These are phyloP conservation scores for Blastocystis hominis DNA, from an alignment of 352 stramenopile genomes.

Conservation along the genomic window DNA sequence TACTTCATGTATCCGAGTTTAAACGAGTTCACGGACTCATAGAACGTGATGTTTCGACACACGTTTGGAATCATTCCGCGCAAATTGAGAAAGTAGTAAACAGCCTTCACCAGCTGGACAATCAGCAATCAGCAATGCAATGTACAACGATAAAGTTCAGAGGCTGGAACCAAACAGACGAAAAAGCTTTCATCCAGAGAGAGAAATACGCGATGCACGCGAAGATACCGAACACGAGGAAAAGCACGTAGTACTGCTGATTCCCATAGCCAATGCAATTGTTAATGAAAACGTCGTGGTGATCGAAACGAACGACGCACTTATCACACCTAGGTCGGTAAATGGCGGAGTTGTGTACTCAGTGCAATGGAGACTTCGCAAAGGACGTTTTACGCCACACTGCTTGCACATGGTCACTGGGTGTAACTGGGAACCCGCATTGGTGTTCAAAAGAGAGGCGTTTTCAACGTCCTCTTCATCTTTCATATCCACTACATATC, in stretches of 20 bases:
- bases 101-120: not conserved
- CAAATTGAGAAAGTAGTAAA: not conserved
- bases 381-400: slow-evolving; percentile 27
- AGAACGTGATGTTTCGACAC: not conserved
- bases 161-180: not conserved
- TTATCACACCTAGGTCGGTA: not conserved
- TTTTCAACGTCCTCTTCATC: slow-evolving; percentile 50
- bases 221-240: not conserved
- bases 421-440: not conserved
- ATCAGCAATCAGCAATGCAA: not conserved
- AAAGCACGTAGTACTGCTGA: slow-evolving; percentile 24
- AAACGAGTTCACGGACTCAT: slow-evolving; percentile 8
- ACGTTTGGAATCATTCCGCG: slow-evolving; percentile 21
- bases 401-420: not conserved
- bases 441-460: slow-evolving; percentile 1
- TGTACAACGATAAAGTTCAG: not conserved
- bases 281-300: slow-evolving; percentile 43
- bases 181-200: not conserved
- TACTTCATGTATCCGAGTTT: slow-evolving; percentile 44
- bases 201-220: not conserved
- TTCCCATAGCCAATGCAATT: slow-evolving; percentile 50
- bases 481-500: slow-evolving; percentile 25
- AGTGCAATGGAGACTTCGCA: slow-evolving; percentile 19
- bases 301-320: slow-evolving; percentile 44
- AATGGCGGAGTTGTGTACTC: not conserved